These are phyloP conservation scores for Coleophoma crateriformis DNA, from an alignment of 2,329 filamentous ascomycete genomes.

Conservation along the genomic window DNA sequence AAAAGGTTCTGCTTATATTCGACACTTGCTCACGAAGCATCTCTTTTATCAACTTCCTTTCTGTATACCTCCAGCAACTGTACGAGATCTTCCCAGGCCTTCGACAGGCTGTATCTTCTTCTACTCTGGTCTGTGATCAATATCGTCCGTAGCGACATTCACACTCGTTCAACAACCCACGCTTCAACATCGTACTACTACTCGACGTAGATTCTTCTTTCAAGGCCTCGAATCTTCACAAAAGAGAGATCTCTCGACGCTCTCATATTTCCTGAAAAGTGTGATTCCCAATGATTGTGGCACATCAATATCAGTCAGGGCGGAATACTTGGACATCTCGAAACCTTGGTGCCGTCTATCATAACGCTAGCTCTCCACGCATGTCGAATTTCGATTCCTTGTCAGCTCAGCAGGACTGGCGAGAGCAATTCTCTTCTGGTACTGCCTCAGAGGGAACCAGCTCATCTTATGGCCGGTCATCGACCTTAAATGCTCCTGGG, in stretches of 20 bases:
- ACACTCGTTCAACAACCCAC: conserved; percentile 25
- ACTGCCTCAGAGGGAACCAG: conserved; percentile 22
- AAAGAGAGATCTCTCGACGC: no score
- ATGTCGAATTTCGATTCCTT: conserved; percentile 31
- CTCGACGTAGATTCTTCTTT: no score
- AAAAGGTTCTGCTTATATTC: conserved; percentile 10
- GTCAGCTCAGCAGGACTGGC: conserved; percentile 28
- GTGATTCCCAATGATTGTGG: conserved; percentile 29
- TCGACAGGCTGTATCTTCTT: conserved; percentile 17
- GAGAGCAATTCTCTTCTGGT: conserved; percentile 27
- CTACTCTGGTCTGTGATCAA: conserved; percentile 22
- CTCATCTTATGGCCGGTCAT: conserved; percentile 19
- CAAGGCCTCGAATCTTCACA: no score
- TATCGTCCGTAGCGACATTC: conserved; percentile 16
- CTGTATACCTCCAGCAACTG: background rate
- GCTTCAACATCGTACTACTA: conserved; percentile 10
- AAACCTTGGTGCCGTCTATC: conserved; percentile 27
- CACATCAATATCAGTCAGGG: conserved; percentile 29
- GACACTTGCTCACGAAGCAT: conserved; percentile 2
- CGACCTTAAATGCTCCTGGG: conserved; percentile 16
- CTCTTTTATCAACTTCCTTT: background rate
- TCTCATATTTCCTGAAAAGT: no score
- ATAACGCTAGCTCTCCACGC: conserved; percentile 27
- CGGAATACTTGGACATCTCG: conserved; percentile 30
- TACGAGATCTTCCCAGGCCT: conserved; percentile 3